A percentile compares a stretch with the other conserved stretches of the same genome.
phyloP scores from a whole-genome alignment of 768 basidiomycete genomes.

The Tylopilus felleus region DNA sequence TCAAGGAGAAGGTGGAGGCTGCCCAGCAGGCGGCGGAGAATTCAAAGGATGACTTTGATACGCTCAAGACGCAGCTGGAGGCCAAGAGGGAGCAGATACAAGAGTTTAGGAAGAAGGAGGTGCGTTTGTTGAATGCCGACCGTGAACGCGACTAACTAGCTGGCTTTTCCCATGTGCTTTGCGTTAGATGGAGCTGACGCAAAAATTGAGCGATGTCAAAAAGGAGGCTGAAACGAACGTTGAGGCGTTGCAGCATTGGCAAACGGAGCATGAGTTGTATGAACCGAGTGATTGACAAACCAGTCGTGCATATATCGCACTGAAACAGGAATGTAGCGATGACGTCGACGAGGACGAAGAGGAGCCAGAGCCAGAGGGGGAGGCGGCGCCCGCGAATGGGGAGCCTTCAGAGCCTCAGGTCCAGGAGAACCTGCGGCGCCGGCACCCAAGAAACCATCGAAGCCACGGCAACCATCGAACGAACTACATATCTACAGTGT shows the following conservation, averaged over 20 bases:
- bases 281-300: conserved; percentile 74
- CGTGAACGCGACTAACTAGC: background rate
- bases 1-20: conserved; percentile 67
- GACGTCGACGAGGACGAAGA: conserved; percentile 56
- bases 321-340: conserved; percentile 30
- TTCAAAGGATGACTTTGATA: conserved; percentile 75
- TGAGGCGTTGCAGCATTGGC: conserved; percentile 58
- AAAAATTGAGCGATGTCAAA: conserved; percentile 61
- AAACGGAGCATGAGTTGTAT: conserved; percentile 68
- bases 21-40: conserved; percentile 76
- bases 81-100: conserved; percentile 73
- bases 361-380: conserved; percentile 1
- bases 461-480: conserved; percentile 42
- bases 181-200: conserved; percentile 72
- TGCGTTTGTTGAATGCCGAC: conserved; percentile 32
- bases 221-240: conserved; percentile 59
- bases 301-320: background rate
- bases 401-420: conserved; percentile 34
- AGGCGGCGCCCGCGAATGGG: conserved; percentile 29
- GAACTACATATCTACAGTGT: conserved; percentile 69
- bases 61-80: conserved; percentile 72
- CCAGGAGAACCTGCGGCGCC: conserved; percentile 34
- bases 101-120: conserved; percentile 81
- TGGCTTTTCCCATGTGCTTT: conserved; percentile 2
- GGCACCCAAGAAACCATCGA: conserved; percentile 24